phyloP scores from a whole-genome alignment of 345 rosid genomes.

The Crucihimalaya himalaica region DNA sequence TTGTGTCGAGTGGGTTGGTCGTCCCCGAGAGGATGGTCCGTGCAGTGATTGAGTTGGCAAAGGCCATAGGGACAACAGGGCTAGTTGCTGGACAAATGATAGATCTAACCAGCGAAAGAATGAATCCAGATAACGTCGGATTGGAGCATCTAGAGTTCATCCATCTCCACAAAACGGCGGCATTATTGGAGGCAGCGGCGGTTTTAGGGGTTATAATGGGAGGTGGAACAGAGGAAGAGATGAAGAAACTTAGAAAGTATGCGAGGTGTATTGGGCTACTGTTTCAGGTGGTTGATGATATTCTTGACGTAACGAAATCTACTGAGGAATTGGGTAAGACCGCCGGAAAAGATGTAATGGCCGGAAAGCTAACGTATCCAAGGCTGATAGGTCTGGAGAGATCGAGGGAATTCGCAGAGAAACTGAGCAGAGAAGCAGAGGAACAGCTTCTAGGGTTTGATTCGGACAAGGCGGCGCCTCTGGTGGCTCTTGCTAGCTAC shows the following conservation, averaged over 20 bases:
- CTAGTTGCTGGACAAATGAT: conserved; percentile 85
- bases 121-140: conserved; percentile 43
- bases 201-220: conserved; percentile 79
- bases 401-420: conserved; percentile 58
- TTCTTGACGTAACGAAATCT: conserved; percentile 80
- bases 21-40: conserved; percentile 47
- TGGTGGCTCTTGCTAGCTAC: conserved; percentile 77
- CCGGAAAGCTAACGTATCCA: conserved; percentile 75
- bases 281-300: conserved; percentile 95
- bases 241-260: conserved; percentile 70
- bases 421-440: conserved; percentile 62
- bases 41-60: conserved; percentile 70
- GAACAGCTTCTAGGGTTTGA: conserved; percentile 62
- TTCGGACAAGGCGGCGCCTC: conserved; percentile 68
- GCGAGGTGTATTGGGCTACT: conserved; percentile 70
- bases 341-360: conserved; percentile 78
- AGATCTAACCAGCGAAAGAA: conserved; percentile 63
- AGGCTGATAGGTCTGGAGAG: conserved; percentile 72
- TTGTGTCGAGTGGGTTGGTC: conserved; percentile 48
- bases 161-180: conserved; percentile 81
- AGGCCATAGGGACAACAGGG: conserved; percentile 63
- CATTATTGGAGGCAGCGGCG: conserved; percentile 69
- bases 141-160: conserved; percentile 73
- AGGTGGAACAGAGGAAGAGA: conserved; percentile 67
- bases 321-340: conserved; percentile 81